Percentiles rank a stretch among this genome's conserved stretches.
These are phyloP conservation scores for Calonectria multiphialidica DNA, from an alignment of 2,329 filamentous ascomycete species.

Conservation along the genomic window DNA sequence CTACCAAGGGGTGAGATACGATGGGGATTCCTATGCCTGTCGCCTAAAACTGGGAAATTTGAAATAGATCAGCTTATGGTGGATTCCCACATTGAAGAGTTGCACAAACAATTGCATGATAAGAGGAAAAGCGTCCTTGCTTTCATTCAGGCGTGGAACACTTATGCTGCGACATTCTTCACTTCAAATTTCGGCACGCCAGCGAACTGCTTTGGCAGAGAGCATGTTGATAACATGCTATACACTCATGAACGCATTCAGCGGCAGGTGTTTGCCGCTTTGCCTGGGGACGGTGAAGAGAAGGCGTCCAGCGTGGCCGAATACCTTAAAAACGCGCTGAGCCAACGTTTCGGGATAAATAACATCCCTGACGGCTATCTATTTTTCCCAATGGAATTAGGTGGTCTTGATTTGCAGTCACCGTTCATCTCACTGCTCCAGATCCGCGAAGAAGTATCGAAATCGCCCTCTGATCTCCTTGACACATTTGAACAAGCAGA, in stretches of 20 bases:
- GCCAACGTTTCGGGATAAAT: slow-evolving; percentile 61
- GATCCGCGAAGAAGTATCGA: slow-evolving; percentile 49
- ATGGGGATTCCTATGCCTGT: slow-evolving; percentile 69
- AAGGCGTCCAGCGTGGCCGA: slow-evolving; percentile 60
- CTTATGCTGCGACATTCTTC: slow-evolving; percentile 65
- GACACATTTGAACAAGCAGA: slow-evolving; percentile 50
- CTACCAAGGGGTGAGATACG: slow-evolving; percentile 63
- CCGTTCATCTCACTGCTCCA: slow-evolving; percentile 58
- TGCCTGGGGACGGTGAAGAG: slow-evolving; percentile 36
- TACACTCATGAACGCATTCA: slow-evolving; percentile 63
- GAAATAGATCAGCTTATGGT: slow-evolving; percentile 71
- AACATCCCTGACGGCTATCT: slow-evolving; percentile 60
- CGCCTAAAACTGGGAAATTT: slow-evolving; percentile 65
- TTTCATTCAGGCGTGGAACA: slow-evolving; percentile 64
- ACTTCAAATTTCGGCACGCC: slow-evolving; percentile 64
- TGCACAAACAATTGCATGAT: slow-evolving; percentile 66
- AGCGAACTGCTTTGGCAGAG: slow-evolving; percentile 63
- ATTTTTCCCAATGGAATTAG: slow-evolving; percentile 59
- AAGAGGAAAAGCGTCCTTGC: slow-evolving; percentile 64
- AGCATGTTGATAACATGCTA: slow-evolving; percentile 66
- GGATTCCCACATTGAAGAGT: slow-evolving; percentile 69
- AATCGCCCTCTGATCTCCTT: slow-evolving; percentile 47
- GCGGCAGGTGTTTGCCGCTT: slow-evolving; percentile 57
- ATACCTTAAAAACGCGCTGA: slow-evolving; percentile 66
- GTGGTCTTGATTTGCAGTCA: slow-evolving; percentile 60